These are phyloP conservation scores for Athelia psychrophila DNA, from an alignment of 1,284 basidiomycete genomes.

Conservation along the genomic window DNA sequence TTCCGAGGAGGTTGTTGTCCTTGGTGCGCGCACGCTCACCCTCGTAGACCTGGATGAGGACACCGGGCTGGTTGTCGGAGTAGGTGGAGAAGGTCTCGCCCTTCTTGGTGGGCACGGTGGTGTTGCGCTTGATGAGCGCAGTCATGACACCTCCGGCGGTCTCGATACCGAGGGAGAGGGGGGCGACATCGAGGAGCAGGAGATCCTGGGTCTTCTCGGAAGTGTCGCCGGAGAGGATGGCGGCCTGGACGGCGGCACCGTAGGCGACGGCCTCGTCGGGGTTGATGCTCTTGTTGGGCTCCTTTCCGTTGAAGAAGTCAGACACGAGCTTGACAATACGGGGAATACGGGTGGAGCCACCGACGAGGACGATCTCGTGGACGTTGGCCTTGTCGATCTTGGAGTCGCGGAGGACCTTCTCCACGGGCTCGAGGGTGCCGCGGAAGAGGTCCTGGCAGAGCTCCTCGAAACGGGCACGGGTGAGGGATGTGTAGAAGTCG, in stretches of 20 bases:
- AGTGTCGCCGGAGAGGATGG: slow-evolving; percentile 96
- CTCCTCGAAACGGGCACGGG: slow-evolving; percentile 99
- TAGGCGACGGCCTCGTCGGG: slow-evolving; percentile 99
- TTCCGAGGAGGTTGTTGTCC: slow-evolving; percentile 99
- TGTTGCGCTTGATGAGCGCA: slow-evolving; percentile 97
- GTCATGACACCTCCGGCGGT: slow-evolving; percentile 99
- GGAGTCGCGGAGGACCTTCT: slow-evolving; percentile 97
- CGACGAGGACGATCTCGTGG: slow-evolving; percentile 96
- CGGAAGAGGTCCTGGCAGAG: slow-evolving; percentile 98
- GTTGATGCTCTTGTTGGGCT: slow-evolving; percentile 97
- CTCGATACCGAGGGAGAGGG: slow-evolving; percentile 97
- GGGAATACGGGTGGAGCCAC: slow-evolving; percentile 98
- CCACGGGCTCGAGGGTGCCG: slow-evolving; percentile 94
- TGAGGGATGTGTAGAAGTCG: slow-evolving; percentile 98
- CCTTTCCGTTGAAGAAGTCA: slow-evolving; percentile 98
- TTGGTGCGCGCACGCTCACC: slow-evolving; percentile 99
- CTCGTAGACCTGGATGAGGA: slow-evolving; percentile 98
- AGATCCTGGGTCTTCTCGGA: slow-evolving; percentile 98
- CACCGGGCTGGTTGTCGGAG: slow-evolving; percentile 99
- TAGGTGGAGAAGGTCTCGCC: slow-evolving; percentile 99
- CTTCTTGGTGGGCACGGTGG: slow-evolving; percentile 98
- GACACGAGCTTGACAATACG: slow-evolving; percentile 97
- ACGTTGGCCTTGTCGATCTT: slow-evolving; percentile 97
- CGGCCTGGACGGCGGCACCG: slow-evolving; percentile 98
- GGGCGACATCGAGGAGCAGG: slow-evolving; percentile 95